Base-by-base conservation (phyloP, 2,329 filamentous ascomycete genomes). In the Gnomoniopsis smithogilvyi region DNA sequence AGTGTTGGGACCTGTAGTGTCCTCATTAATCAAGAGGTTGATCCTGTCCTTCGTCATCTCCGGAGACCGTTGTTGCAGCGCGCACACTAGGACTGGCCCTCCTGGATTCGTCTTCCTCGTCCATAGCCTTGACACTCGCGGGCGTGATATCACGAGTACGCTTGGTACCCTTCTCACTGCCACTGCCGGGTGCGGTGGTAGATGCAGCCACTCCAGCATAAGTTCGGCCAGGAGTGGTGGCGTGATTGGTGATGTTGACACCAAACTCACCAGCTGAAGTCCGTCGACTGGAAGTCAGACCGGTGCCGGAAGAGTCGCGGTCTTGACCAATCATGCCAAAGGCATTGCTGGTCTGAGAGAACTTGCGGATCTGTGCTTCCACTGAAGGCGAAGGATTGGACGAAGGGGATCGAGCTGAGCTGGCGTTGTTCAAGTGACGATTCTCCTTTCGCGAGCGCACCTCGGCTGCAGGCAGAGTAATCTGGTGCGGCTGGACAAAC, bases 71-170 rank as follows among this genome's bases (percentile, higher is more conserved):
- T 30, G 57, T 51, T 8, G 54, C 46, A 36, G 45, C 15, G n/a
- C 57, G 56, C 33, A 67, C 54, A 38, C 64, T 67, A 8, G 74
- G 73, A 56, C 72, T 76, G n/a, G 60, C 64, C 26, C 72, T 70
- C 14, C 72, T 72, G 36, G 75, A 73, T 61, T 80, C 77, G 46
- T 81, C 75, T 52, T 81, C 78, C 21, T 78, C 76, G 43, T 80
- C 80, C 17, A 80, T 75, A 10, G 67, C 75, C 62, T 75, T 78
- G n/a, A 70, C 66, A 38, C 79, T 76, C 2, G 72, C 72, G 8
- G 79, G 77, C 0, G 79, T 81, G 51, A 79, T 78, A 53, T 76
- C 72, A 14, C 79, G 74, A 57, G 70, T 68, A 36, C 81, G 75
- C 65, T 82, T 84, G 43, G 65, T 64, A n/a, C 73, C 70, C 45